phyloP scores from a whole-genome alignment of 2,329 filamentous ascomycete species.

The Arthrobotrys musiformis region DNA sequence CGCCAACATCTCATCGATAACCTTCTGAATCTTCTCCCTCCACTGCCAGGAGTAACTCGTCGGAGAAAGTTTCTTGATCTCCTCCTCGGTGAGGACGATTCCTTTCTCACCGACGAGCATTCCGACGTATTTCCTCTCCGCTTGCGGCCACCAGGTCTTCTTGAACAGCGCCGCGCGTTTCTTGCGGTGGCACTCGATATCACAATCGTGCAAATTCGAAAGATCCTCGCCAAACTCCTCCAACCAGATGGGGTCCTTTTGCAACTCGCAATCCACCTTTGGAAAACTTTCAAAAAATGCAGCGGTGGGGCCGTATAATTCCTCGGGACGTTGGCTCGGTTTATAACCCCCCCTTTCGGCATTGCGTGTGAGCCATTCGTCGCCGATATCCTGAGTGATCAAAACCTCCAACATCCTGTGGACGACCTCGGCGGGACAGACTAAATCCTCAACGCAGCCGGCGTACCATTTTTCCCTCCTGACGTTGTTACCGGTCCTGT shows the following conservation, averaged over 20 bases:
- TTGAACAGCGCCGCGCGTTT: conserved; percentile 17
- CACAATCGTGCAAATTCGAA: conserved; percentile 33
- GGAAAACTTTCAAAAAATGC: background rate
- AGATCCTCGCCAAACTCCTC: conserved; percentile 28
- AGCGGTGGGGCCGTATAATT: conserved; percentile 14
- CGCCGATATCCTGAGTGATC: conserved; percentile 3
- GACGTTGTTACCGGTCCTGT: conserved; percentile 22
- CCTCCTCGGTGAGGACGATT: conserved; percentile 17
- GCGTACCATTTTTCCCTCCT: conserved; percentile 45
- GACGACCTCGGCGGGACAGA: conserved; percentile 33
- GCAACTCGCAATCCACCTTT: conserved; percentile 20
- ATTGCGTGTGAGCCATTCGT: conserved; percentile 23
- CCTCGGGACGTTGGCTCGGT: background rate
- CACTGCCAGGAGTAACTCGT: background rate
- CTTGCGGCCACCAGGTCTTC: conserved; percentile 27
- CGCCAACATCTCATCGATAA: conserved; percentile 12
- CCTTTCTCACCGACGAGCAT: conserved; percentile 15
- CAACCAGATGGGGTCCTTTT: conserved; percentile 1
- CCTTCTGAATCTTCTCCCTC: conserved; percentile 12
- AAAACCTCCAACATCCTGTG: conserved; percentile 24
- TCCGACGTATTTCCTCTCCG: conserved; percentile 25
- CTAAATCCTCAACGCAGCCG: background rate
- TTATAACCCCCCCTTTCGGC: background rate
- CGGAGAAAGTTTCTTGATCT: background rate
- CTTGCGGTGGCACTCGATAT: conserved; percentile 34